Conservation (phyloP, 805 yeast genomes). For the Candida methanosorbosa region DNA sequence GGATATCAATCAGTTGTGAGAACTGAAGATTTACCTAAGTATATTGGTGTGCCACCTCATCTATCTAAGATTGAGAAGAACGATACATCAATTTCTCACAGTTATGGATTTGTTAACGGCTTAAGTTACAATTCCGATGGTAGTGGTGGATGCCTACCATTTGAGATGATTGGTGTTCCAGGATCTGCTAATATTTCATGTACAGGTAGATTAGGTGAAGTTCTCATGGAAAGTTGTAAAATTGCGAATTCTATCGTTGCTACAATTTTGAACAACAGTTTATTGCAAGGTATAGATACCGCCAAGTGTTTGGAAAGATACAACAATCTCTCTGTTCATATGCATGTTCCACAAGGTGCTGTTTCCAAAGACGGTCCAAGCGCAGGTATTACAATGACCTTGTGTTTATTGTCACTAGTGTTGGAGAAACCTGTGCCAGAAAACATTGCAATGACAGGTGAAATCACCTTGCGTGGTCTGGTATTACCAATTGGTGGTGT, state of each 20-base stretch:
- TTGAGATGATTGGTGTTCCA: slow-evolving; percentile 69
- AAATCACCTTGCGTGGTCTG: slow-evolving; percentile 69
- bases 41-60: slow-evolving; percentile 51
- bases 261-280: slow-evolving; percentile 31
- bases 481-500: slow-evolving; percentile 80
- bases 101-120: slow-evolving; percentile 77
- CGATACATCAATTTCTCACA: slow-evolving; percentile 38
- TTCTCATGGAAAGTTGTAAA: slow-evolving; percentile 71
- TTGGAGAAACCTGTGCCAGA: slow-evolving; percentile 34
- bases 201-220: slow-evolving; percentile 81
- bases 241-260: slow-evolving; percentile 71
- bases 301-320: slow-evolving; percentile 32
- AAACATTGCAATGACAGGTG: slow-evolving; percentile 79
- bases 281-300: slow-evolving; percentile 11
- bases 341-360: slow-evolving; percentile 42
- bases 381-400: slow-evolving; percentile 43
- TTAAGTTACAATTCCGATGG: slow-evolving; percentile 84
- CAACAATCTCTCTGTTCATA: slow-evolving; percentile 41
- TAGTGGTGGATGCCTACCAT: slow-evolving; percentile 69
- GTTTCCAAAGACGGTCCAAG: slow-evolving; percentile 39
- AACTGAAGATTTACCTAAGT: slow-evolving; percentile 50
- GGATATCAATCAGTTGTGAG: slow-evolving; percentile 33
- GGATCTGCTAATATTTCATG: slow-evolving; percentile 40
- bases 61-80: slow-evolving; percentile 23
- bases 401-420: slow-evolving; percentile 34